These are phyloP conservation scores for Candida insectalens DNA, from an alignment of 805 yeast species.

Conservation along the genomic window DNA sequence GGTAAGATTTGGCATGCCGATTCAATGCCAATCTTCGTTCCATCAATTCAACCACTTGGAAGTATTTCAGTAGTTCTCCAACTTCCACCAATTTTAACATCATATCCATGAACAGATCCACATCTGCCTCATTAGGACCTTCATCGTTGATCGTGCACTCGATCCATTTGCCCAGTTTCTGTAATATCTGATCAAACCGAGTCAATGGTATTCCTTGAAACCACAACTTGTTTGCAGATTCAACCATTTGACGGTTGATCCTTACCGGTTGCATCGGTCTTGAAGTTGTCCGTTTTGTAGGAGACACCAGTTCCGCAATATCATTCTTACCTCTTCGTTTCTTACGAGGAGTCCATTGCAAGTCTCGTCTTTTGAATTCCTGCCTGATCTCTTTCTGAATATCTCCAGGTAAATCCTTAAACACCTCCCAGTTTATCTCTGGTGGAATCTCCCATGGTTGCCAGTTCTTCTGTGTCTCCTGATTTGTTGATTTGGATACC, in stretches of 20 bases:
- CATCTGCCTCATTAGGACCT: conserved; percentile 17
- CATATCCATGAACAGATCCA: conserved; percentile 19
- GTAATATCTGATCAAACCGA: conserved; percentile 8
- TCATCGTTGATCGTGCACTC: conserved; percentile 10
- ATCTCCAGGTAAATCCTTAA: conserved; percentile 54
- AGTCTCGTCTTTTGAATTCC: conserved; percentile 37
- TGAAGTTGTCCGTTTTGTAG: conserved; percentile 4
- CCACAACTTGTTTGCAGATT: conserved; percentile 3
- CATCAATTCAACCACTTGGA: conserved; percentile 10
- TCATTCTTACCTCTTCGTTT: conserved; percentile 8
- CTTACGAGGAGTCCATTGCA: conserved; percentile 16
- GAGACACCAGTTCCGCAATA: conserved; percentile 9
- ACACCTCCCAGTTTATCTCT: conserved; percentile 55
- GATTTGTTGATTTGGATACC: too few species aligned
- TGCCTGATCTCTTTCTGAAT: conserved; percentile 51
- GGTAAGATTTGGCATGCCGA: conserved; percentile 5
- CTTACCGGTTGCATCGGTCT: too few species aligned
- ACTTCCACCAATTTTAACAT: conserved; percentile 16
- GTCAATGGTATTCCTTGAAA: conserved; percentile 18
- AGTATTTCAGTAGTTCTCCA: conserved; percentile 12
- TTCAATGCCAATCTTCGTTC: conserved; percentile 6
- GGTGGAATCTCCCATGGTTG: background rate
- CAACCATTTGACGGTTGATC: conserved; percentile 4
- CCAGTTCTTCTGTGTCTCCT: background rate
- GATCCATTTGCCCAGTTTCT: conserved; percentile 16